Conservation (phyloP, 2,329 filamentous ascomycete species). For the Penicillium sp. region DNA sequence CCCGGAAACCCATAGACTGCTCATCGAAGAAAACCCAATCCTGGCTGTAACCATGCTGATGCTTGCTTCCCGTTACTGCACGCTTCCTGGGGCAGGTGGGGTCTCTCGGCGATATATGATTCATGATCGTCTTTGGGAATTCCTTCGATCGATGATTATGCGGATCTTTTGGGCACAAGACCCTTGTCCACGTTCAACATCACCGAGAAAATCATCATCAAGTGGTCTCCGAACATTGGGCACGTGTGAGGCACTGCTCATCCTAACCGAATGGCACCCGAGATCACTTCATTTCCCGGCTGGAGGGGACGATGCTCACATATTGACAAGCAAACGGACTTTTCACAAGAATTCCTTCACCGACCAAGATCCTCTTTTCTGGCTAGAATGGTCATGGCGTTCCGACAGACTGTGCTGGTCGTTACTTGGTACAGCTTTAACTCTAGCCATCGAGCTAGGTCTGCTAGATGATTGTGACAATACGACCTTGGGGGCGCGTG, state of each 20-base stretch:
- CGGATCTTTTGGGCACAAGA: constrained; percentile 89
- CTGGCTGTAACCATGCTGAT: constrained; percentile 79
- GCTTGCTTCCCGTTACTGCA: constrained; percentile 75
- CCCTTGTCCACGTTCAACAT: constrained; percentile 69
- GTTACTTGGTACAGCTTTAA: constrained; percentile 16
- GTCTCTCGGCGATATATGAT: constrained; percentile 76
- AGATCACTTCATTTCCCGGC: constrained; percentile 79
- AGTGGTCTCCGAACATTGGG: constrained; percentile 77
- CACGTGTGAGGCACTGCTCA: constrained; percentile 81
- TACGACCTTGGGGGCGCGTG: too few relatives aligned
- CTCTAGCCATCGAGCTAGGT: constrained; percentile 14
- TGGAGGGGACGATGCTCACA: constrained; percentile 50
- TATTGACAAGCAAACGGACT: too few relatives aligned
- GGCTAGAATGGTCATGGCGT: constrained; percentile 16
- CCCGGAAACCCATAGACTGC: constrained; percentile 66
- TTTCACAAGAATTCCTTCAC: too few relatives aligned
- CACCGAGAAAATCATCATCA: constrained; percentile 44
- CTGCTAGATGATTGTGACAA: constrained; percentile 15
- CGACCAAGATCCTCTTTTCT: too few relatives aligned
- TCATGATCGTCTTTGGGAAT: constrained; percentile 84
- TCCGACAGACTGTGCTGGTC: constrained; percentile 16
- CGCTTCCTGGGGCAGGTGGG: constrained; percentile 67
- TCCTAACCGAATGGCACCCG: constrained; percentile 89
- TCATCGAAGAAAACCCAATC: constrained; percentile 81
- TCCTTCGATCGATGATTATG: constrained; percentile 82